Evolutionary conservation across 1,139 yeast species (phyloP), one percentile per base, ranked within the genome.

Genomic region (Scheffersomyces stambukii): DNA sequence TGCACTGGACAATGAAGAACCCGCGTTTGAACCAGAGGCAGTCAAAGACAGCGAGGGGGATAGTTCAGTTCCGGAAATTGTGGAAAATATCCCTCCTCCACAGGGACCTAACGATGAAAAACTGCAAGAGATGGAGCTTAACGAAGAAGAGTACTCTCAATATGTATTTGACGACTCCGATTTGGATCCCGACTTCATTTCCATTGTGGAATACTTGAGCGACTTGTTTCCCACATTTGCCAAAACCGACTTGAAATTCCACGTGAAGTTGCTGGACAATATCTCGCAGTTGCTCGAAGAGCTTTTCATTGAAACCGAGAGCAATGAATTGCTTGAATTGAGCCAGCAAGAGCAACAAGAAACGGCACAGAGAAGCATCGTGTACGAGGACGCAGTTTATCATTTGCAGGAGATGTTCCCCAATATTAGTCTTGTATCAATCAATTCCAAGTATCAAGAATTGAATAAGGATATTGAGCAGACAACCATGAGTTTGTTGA

Each of bases 161-260:
- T 31, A 14, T 22, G 28, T 31, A 3, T 25, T 29, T 16, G 43
- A 38, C 28, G 37, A 37, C 15, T 18, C 20, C 8, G 44, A 39
- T 25, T 12, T 13, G 5, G 43, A 41, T 21, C 31, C 40, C 2
- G 27, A 33, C 6, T 36, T 38, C 13, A 23, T 41, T n/a, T 25
- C 29, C 13, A 13, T 41, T 14, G 48, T 53, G 8, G 60, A 56
- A 13, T 30, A 37, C 3, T 38, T 58, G 21, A 42, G 52, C 12
- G 60, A 56, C 21, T 34, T 57, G 23, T 60, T 60, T 27, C 65
- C 65, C 3, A 36, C 42, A 5, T 34, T 44, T 20, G 38, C 53
- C 8, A 46, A 57, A 14, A 44, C 54, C 13, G 62, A 58, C 21
- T 44, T 60, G 24, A 42, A 45, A 28, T 41, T 45, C 6, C 40